phyloP scores from a whole-genome alignment of 495 filamentous ascomycete genomes.

The Penicillium chermesinum region DNA sequence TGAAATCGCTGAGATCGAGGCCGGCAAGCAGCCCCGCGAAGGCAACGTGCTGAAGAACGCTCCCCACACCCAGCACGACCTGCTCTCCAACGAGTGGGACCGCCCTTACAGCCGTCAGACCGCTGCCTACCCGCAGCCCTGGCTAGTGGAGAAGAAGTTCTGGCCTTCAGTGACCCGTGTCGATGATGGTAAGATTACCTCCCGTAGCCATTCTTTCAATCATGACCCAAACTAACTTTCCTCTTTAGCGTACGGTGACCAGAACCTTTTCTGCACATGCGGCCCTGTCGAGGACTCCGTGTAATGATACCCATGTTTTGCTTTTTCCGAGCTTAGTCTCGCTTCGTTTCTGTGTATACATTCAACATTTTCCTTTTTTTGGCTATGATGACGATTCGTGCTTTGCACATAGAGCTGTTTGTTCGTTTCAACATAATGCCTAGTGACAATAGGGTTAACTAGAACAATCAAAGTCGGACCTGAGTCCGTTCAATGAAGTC shows the following conservation, averaged over 20 bases:
- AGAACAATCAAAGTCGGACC: no score
- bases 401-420: constrained; percentile 1
- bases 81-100: constrained; percentile 67
- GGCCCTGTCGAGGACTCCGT: constrained; percentile 62
- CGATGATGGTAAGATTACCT: constrained; percentile 69
- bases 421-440: constrained; percentile 15
- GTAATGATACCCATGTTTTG: constrained; percentile 41
- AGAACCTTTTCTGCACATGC: constrained; percentile 94
- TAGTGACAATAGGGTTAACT: background rate
- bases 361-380: constrained; percentile 28
- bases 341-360: constrained; percentile 23
- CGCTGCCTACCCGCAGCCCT: constrained; percentile 85
- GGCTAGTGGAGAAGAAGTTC: constrained; percentile 94
- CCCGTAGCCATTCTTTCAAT: background rate
- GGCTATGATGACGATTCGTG: constrained; percentile 17
- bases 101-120: constrained; percentile 72
- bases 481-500: no score
- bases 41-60: constrained; percentile 92
- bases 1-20: constrained; percentile 83
- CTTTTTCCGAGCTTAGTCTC: constrained; percentile 2
- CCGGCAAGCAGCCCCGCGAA: constrained; percentile 68
- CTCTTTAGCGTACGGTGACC: constrained; percentile 76
- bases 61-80: constrained; percentile 81
- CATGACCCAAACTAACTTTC: constrained; percentile 4
- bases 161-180: constrained; percentile 89